A percentile compares a stretch with the other conserved stretches of the same genome.
Conservation (phyloP, 2,329 filamentous ascomycete genomes). For the Calonectria hongkongensis region DNA sequence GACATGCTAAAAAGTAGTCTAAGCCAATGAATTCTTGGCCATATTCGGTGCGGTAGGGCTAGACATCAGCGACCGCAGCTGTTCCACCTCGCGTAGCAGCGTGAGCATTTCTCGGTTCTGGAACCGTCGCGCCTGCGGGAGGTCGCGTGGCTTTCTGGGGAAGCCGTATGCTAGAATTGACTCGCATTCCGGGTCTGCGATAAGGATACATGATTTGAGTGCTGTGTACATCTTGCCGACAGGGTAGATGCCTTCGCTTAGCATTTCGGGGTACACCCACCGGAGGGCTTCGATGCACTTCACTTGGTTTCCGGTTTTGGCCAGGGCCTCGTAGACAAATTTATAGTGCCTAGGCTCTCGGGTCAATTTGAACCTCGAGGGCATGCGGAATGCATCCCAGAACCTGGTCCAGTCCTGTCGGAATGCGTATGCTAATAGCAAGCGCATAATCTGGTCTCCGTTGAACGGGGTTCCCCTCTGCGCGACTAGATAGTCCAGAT, state of each 20-base stretch:
- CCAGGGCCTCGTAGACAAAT: conserved; percentile 70
- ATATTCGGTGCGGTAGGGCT: conserved; percentile 40
- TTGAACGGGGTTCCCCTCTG: conserved; percentile 63
- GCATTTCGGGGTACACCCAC: conserved; percentile 77
- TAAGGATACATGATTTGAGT: conserved; percentile 72
- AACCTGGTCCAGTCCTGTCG: conserved; percentile 73
- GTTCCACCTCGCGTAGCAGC: conserved; percentile 58
- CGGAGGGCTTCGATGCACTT: conserved; percentile 69
- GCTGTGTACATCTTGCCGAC: conserved; percentile 66
- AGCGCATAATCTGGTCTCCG: conserved; percentile 61
- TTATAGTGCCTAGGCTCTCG: conserved; percentile 74
- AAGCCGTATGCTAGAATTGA: conserved; percentile 49
- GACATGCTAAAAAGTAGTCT: conserved; percentile 11
- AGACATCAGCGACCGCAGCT: conserved; percentile 37
- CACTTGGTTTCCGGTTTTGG: conserved; percentile 63
- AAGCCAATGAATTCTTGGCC: background rate
- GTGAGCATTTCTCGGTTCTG: conserved; percentile 58
- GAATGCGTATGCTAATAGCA: conserved; percentile 68
- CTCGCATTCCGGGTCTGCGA: conserved; percentile 72
- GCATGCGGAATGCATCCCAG: conserved; percentile 76
- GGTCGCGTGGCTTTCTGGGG: background rate
- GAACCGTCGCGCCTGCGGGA: conserved; percentile 50
- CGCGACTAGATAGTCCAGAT: conserved; percentile 67
- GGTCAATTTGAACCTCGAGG: conserved; percentile 68
- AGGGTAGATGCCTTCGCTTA: conserved; percentile 70